Evolutionary conservation across 225 moss, liverwort and hornwort genomes (phyloP), one percentile per base, ranked within the genome.

Genomic region (Ulota crispa): DNA sequence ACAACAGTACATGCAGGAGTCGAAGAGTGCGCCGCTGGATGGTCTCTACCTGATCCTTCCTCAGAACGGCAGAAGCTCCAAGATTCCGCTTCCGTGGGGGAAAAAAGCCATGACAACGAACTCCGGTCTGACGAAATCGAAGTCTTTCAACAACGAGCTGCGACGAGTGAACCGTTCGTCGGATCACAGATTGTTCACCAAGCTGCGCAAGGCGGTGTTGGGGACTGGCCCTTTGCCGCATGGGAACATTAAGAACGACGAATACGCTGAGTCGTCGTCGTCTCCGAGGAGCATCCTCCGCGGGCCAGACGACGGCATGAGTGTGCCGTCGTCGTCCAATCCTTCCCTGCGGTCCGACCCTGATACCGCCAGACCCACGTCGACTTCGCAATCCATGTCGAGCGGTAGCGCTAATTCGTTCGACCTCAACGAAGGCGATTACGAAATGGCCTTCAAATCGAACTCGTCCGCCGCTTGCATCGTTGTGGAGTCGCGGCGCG

Each of bases 211-310:
- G n/a, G 61, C 86, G 32, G 75, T 76, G 5, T 76, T 82, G 21
- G 68, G 66, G 66, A 7, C 66, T 9, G 26, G 67, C 10, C 50
- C 75, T 8, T 72, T 66, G 30, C 32, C 71, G 67, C 71, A n/a
- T 26, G 75, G 45, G 1, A 21, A 20, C 8, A 73, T 73, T 11
- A 68, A 77, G 61, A 19, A 64, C 3, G 73, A 45, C 6, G 68
- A 72, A 20, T 60, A 41, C 4, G 32, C 45, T 0, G 87, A 85
- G 66, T 85, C 82, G 8, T 84, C 82, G n/a, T 82, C 82, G n/a
- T 94, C 94, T 36, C 94, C 96, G 2, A 88, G 93, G 60, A 96
- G 96, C 68, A 89, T 93, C 60, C 92, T 96, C 1, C 87, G 87
- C 20, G 96, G 96, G 3, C 96, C 96, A 0, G 93, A 93, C 70